phyloP scores from a whole-genome alignment of 1,284 basidiomycete species.

The Schizopora paradoxa region DNA sequence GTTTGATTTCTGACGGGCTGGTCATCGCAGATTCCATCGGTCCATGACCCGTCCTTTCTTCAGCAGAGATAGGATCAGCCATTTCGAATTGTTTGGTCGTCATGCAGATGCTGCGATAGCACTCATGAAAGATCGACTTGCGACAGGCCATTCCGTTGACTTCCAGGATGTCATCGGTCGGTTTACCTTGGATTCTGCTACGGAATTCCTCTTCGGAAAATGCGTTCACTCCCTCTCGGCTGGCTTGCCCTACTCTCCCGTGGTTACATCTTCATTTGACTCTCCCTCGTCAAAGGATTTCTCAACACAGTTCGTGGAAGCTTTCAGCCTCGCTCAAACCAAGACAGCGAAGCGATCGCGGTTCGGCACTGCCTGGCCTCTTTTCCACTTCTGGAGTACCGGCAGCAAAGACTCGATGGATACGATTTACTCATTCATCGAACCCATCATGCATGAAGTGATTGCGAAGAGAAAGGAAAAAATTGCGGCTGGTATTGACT shows the following conservation, averaged over 20 bases:
- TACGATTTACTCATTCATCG: slow-evolving; percentile 19
- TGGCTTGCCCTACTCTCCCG: slow-evolving; percentile 27
- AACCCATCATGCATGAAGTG: slow-evolving; percentile 9
- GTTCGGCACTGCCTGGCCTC: slow-evolving; percentile 7
- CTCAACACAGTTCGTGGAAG: slow-evolving; percentile 1
- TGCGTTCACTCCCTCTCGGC: slow-evolving; percentile 28
- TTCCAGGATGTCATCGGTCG: slow-evolving; percentile 37
- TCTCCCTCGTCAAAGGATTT: not conserved
- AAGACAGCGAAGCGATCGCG: slow-evolving; percentile 18
- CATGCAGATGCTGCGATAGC: slow-evolving; percentile 26
- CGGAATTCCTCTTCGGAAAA: slow-evolving; percentile 34
- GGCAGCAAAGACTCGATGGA: slow-evolving; percentile 26
- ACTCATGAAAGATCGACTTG: slow-evolving; percentile 30
- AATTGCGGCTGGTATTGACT: slow-evolving; percentile 2
- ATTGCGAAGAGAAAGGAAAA: slow-evolving; percentile 7
- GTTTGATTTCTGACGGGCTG: not conserved
- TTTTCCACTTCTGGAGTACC: slow-evolving; percentile 27
- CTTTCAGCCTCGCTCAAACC: slow-evolving; percentile 23
- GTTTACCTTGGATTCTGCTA: slow-evolving; percentile 34
- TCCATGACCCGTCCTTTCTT: slow-evolving; percentile 23
- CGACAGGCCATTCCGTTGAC: slow-evolving; percentile 41
- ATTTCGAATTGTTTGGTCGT: slow-evolving; percentile 19
- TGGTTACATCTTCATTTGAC: not conserved
- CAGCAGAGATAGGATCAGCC: slow-evolving; percentile 20
- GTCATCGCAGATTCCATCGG: slow-evolving; percentile 17